Base-by-base conservation (phyloP, 2,329 filamentous ascomycete genomes). In the Esteya vermicola region DNA sequence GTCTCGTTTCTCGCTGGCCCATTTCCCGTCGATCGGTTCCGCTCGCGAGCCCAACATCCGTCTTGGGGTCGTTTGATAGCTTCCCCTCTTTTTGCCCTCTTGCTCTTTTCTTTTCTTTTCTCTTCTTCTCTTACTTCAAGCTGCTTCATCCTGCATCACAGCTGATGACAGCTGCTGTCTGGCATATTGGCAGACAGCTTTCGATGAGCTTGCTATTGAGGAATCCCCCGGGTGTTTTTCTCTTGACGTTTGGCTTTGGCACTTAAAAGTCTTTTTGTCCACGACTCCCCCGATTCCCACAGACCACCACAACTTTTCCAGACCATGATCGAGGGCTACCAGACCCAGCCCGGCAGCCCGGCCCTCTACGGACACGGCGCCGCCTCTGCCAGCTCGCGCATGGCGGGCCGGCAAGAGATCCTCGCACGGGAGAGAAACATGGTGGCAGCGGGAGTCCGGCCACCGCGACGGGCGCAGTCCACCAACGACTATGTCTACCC, bases 381-480 rank as follows among this genome's bases (percentile, higher is more conserved):
- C n/a, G n/a, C n/a, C n/a, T n/a, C n/a, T n/a, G n/a, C n/a, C n/a
- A n/a, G n/a, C n/a, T 44, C 47, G 6, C 21, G 49, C 38, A 41
- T 45, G 19, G 56, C 59, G 51, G 56, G 54, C 35, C 52, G 58
- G 3, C 64, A 68, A 42, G 65, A 68, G 39, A 58, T 65, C 41
- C 51, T 51, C 16, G 53, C 58, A 41, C 57, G 53, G 41, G 62
- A 67, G 40, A 51, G 61, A 18, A 57, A 50, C 46, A 51, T 54
- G 33, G 57, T 57, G 25, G 53, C 51, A 14, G 43, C 36, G 1
- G 43, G 54, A 43, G 57, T 59, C 48, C 59, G 59, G 36, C 47
- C 57, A 7, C 64, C 66, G 2, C 56, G 63, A 32, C 59, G 66
- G 31, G 63, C 66, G 14, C 65, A 64, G 52, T 67, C 65, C 25